Evolutionary conservation across 257 asterid genomes (phyloP), one percentile per base, ranked within the genome.

Genomic region (Primulina eburnea): DNA sequence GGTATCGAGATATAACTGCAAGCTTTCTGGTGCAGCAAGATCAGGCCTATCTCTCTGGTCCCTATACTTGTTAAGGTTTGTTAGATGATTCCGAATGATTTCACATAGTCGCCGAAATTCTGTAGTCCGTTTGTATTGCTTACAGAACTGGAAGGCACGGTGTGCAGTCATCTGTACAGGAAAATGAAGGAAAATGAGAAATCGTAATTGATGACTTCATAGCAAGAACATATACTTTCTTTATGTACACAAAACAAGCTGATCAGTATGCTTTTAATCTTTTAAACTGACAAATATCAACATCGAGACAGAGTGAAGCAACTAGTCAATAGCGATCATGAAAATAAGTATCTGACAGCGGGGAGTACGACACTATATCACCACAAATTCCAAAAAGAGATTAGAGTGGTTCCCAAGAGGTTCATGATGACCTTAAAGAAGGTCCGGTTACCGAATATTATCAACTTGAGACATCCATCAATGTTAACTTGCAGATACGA

Each of bases 1-100:
- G 53, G 96, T 92, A 71, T 92, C 98, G 17, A 87, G 88, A 79
- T 90, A 92, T 81, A 92, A 77, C 77, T 92, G 96, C 85, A 88
- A 77, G 77, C 94, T 92, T 78, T 92, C 98, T 35, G 98, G 92
- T 78, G 86, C 82, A 82, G 89, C 59, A 64, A 92, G 88, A 78
- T 92, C 97, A 58, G 98, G 98, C 53, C 96, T 88, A 79, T 92
- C 97, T 64, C 97, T 85, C 77, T 92, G 98, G 79, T 92, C 98
- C 67, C 89, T 81, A 65, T 88, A 90, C 78, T 88, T 92, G 89
- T 92, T 92, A 30, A 92, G 96, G 80, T 92, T 92, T 7, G 92
- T 92, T 11, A 92, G 85, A 80, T 92, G 98, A 76, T 88, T 92
- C 69, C 98, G 76, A 20, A 92, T 90, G 65, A 90, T 92, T 69